A percentile compares a stretch with the other conserved stretches of the same genome.
These are phyloP conservation scores for Lentinula guzmanii DNA, from an alignment of 768 basidiomycete genomes.

Conservation along the genomic window DNA sequence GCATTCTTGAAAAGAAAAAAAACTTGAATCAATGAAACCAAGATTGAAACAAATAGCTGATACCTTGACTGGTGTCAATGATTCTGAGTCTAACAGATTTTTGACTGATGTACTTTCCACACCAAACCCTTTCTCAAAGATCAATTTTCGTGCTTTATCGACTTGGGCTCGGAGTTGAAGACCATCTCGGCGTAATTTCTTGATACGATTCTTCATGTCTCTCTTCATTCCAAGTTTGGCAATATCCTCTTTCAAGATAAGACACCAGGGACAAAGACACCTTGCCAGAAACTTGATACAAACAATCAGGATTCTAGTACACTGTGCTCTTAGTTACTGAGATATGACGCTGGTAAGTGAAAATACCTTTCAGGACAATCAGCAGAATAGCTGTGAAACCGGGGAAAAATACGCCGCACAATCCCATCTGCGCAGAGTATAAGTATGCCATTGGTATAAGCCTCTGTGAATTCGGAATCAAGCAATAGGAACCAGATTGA, in stretches of 20 bases:
- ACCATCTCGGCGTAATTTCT: too few species aligned
- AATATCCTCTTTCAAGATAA: constrained; percentile 21
- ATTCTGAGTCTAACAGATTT: too few species aligned
- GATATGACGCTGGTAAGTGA: not conserved
- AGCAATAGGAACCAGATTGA: constrained; percentile 15
- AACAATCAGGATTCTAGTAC: constrained; percentile 19
- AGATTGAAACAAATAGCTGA: too few species aligned
- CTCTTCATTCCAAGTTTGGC: too few species aligned
- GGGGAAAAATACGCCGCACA: constrained; percentile 22
- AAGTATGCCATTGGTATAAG: constrained; percentile 26
- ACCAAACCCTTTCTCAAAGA: too few species aligned
- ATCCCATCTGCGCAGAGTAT: constrained; percentile 24
- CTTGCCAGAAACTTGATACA: constrained; percentile 13
- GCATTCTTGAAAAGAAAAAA: too few species aligned
- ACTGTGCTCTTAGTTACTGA: constrained; percentile 4
- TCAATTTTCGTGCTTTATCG: too few species aligned
- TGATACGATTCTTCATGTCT: too few species aligned
- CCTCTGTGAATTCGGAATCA: constrained; percentile 26
- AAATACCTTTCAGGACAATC: constrained; percentile 38
- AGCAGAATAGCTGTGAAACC: constrained; percentile 28
- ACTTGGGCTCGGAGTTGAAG: too few species aligned
- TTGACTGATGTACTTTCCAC: too few species aligned
- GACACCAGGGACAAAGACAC: constrained; percentile 27
- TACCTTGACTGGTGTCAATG: too few species aligned
- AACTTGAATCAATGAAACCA: too few species aligned